These are phyloP conservation scores for Plasmodium gaboni DNA, from an alignment of 169 alveolate genomes.

Conservation along the genomic window DNA sequence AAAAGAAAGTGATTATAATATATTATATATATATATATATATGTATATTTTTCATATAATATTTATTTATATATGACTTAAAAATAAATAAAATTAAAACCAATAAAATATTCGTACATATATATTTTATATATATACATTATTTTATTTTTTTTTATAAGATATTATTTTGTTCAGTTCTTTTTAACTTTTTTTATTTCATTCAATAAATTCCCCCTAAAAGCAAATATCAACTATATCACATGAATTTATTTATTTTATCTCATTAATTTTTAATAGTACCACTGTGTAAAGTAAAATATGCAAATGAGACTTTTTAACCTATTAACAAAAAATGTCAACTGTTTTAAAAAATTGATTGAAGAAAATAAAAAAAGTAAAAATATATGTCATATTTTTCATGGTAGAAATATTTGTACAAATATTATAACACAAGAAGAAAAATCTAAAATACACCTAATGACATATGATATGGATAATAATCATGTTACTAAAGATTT, in stretches of 20 bases:
- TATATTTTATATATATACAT: no score
- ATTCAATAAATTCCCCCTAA: not conserved
- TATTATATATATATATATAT: no score
- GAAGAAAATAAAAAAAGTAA: slow-evolving; percentile 23
- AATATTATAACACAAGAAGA: slow-evolving; percentile 12
- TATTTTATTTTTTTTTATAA: no score
- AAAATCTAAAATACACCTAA: slow-evolving; percentile 19
- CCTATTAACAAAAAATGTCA: slow-evolving; percentile 4
- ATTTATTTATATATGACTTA: no score
- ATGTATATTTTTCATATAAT: no score
- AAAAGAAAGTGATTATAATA: no score
- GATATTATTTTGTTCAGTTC: no score
- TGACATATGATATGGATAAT: slow-evolving; percentile 7
- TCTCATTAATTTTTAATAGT: not conserved
- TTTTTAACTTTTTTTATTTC: no score
- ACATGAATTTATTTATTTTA: not conserved
- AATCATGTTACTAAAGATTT: not conserved
- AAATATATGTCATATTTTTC: slow-evolving; percentile 15
- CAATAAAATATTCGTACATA: no score
- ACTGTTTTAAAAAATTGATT: slow-evolving; percentile 27
- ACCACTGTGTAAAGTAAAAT: slow-evolving; percentile 7
- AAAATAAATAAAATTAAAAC: no score
- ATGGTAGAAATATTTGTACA: slow-evolving; percentile 19
- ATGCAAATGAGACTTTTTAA: slow-evolving; percentile 50
- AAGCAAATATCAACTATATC: slow-evolving; percentile 5